Base-by-base conservation (phyloP, 1,284 basidiomycete species). In the Ustilago loliicola region DNA sequence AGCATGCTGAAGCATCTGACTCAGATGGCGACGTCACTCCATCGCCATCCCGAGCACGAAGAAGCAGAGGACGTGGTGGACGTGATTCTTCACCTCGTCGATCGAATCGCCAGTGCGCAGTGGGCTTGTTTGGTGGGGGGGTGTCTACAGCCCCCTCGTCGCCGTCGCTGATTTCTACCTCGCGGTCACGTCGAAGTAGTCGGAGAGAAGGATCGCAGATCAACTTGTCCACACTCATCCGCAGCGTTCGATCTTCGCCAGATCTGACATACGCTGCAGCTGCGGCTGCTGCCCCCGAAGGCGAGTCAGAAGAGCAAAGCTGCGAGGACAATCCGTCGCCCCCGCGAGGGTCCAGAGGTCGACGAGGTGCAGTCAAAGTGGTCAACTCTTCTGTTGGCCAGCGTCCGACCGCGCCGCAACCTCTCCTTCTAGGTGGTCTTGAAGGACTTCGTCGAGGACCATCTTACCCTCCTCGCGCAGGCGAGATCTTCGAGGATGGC, bases 61-160 rank as follows among this genome's bases (percentile, higher is more conserved):
- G 50, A 30, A 30, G 38, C 13, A 56, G 74, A 34, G 52, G 47
- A 13, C 48, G 66, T 19, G 57, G 63, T 17, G 62, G 62, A 13
- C 57, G 76, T 13, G 65, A 68, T 17, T 48, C 66, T 21, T 80
- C 79, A 25, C 76, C 75, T 21, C 62, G 56, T 23, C 61, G 71
- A 17, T 70, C 74, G 21, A 69, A 25, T 0, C 76, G 81, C 8
- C 80, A 83, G 34, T 78, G 75, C 30, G 81, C 81, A 15, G 69
- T 83, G 5, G 81, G 81, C 5, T 57, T 83, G 15, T 83, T 81
- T 21, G 75, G 75, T 11, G 75, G 75, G 0, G 75, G 75, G 3
- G 42, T 53, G 9, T 66, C 72, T 17, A 21, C 30, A n/a, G 42
- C 52, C 2, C 27, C 56, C 11, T 27, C 48, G 5, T 53, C 67